Conservation (phyloP, 495 filamentous ascomycete genomes). For the Tuber calosporum region DNA sequence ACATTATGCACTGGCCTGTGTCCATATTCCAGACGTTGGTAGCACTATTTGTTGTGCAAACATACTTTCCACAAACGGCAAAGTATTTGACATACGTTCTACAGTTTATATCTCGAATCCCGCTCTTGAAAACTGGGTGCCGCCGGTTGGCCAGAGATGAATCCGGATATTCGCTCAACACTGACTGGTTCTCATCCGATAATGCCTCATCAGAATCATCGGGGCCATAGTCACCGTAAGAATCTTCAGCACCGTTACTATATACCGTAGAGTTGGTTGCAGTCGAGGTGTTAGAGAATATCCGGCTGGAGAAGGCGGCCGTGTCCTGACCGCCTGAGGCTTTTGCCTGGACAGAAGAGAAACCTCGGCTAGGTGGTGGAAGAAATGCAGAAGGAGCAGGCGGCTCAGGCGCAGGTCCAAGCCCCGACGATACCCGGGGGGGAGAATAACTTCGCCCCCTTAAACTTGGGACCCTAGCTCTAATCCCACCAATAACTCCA, state of each 20-base stretch:
- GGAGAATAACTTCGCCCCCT: constrained; percentile 41
- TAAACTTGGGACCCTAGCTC: constrained; percentile 32
- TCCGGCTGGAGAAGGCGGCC: constrained; percentile 10
- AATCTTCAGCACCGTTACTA: constrained; percentile 40
- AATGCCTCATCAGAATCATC: constrained; percentile 43
- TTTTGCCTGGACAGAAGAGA: constrained; percentile 19
- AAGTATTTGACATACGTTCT: constrained; percentile 76
- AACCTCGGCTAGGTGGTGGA: constrained; percentile 30
- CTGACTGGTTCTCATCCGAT: constrained; percentile 30
- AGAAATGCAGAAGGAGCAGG: constrained; percentile 28
- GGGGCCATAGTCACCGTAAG: constrained; percentile 26
- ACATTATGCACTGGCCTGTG: constrained; percentile 74
- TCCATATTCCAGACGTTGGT: constrained; percentile 81
- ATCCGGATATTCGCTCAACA: constrained; percentile 67
- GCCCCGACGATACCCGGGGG: constrained; percentile 15
- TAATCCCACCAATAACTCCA: constrained; percentile 26
- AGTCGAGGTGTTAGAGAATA: constrained; percentile 25
- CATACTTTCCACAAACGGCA: constrained; percentile 78
- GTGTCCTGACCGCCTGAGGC: constrained; percentile 15
- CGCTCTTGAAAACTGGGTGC: constrained; percentile 63
- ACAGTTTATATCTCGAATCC: constrained; percentile 66
- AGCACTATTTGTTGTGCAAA: constrained; percentile 74
- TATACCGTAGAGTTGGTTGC: constrained; percentile 46
- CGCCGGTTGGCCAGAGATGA: constrained; percentile 75
- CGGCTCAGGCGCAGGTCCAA: constrained; percentile 7